Percentiles rank a stretch among this genome's conserved stretches.
Evolutionary conservation across 23 red algal genomes (phyloP).

Genomic region (Agarophyton chilense): DNA sequence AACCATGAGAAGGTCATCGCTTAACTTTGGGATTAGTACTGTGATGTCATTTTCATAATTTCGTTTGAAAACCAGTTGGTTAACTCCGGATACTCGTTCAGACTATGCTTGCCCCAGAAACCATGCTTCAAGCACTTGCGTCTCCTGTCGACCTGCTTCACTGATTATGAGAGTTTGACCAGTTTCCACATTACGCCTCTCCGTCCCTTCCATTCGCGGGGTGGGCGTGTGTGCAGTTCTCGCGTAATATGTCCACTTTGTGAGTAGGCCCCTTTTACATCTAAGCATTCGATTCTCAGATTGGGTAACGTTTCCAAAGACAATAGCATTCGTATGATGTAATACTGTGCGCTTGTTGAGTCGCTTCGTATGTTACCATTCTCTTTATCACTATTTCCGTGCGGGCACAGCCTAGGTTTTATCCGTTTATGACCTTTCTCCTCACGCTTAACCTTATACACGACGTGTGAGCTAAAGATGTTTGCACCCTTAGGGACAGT

Average conservation of each 20-base stretch:
- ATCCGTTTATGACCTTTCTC: constrained; percentile 42
- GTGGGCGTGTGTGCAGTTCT: constrained; percentile 10
- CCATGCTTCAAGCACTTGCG: constrained; percentile 3
- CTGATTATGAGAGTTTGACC: constrained; percentile 28
- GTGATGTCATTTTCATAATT: not conserved
- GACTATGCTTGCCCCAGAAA: not conserved
- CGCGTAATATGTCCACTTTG: constrained; percentile 14
- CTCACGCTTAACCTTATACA: constrained; percentile 47
- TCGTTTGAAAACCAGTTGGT: not conserved
- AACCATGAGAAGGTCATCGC: constrained; percentile 2
- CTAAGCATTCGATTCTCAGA: not conserved
- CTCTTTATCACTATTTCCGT: constrained; percentile 53
- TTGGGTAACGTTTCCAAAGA: not conserved
- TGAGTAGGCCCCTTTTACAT: constrained; percentile 29
- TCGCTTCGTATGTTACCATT: constrained; percentile 8
- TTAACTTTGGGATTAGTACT: not conserved
- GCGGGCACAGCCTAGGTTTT: constrained; percentile 54
- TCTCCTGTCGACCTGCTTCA: constrained; percentile 8
- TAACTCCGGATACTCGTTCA: constrained; percentile 1
- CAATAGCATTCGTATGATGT: constrained; percentile 9
- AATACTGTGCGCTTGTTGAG: constrained; percentile 24
- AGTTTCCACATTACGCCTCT: not conserved
- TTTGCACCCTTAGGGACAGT: not conserved
- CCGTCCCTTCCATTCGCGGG: constrained; percentile 17
- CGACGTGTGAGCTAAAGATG: constrained; percentile 6